These are phyloP conservation scores for Gynochthodes officinalis DNA, from an alignment of 257 asterid genomes.

Conservation along the genomic window DNA sequence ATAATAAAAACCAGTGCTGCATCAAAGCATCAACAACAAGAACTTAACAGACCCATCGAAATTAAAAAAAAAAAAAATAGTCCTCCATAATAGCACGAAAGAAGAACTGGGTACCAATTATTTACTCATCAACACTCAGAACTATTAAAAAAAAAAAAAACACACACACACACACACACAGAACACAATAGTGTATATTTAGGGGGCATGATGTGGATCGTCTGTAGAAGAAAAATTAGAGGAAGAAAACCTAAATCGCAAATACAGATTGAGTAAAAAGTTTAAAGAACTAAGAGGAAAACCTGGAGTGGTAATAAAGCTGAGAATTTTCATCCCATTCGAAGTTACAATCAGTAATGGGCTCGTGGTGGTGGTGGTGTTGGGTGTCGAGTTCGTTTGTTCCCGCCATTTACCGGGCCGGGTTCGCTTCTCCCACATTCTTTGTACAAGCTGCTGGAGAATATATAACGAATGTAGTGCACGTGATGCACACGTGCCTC, in stretches of 20 bases:
- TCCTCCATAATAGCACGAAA: not conserved
- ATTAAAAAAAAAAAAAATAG: not conserved
- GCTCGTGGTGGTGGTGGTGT: constrained; percentile 9
- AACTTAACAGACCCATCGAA: not conserved
- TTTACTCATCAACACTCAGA: not conserved
- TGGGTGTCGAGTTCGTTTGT: constrained; percentile 13
- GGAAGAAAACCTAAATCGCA: constrained; percentile 6
- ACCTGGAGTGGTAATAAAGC: constrained; percentile 93
- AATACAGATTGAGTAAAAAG: not conserved
- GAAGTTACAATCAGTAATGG: constrained; percentile 35
- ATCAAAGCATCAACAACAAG: constrained; percentile 19
- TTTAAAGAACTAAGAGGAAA: not conserved
- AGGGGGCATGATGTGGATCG: not conserved
- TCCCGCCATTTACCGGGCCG: constrained; percentile 47
- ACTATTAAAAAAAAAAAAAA: not conserved
- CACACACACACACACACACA: not conserved
- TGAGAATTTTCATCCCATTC: constrained; percentile 81
- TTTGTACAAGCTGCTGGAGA: too few species aligned
- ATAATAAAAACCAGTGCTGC: constrained; percentile 92
- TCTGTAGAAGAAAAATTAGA: not conserved
- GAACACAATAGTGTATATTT: too few species aligned
- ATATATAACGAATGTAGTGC: too few species aligned
- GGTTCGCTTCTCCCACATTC: not conserved
- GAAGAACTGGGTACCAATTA: not conserved
- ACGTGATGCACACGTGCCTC: too few species aligned